Base-by-base conservation (phyloP, 345 rosid species). In the Trapa incisa region DNA sequence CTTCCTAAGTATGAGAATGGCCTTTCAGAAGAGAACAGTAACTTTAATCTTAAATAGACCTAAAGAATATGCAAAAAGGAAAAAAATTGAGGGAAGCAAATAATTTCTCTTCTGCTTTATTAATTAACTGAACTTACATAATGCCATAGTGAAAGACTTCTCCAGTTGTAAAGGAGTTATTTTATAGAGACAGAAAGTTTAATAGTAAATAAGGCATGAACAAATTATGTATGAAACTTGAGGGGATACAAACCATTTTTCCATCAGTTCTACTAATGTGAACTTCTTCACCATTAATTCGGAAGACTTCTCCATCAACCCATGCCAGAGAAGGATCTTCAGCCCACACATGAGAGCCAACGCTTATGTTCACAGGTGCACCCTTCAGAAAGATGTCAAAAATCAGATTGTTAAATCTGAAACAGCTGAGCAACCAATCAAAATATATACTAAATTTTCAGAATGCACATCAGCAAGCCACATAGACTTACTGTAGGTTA, bases 331-430 rank as follows among this genome's bases (percentile, higher is more conserved):
- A 76, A 41, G 96, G 86, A 72, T 91, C 91, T 80, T 91, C 97
- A 70, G 83, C 89, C 99, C 99, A 94, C 47, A 87, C 99, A 80
- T 91, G 96, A 81, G 97, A 91, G 72, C 97, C 99, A 50, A 87
- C 87, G 60, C 89, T 89, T 63, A 94, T 91, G 76, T 94, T 94
- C 76, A 83, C 96, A 2, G 86, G 80, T 14, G 79, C 85, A 67
- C 86, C 93, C 99, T 94, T 81, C 75, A 80, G 71, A 76, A 41
- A 41, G 2, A 39, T 33, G 57, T 66, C 22, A 64, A 41, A 29
- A 16, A 41, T 22, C 39, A 6, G 50, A 6, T n/a, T 15, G 47
- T 45, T 8, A 41, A 64, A 29, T 57, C 36, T 57, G 29, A 57
- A 22, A 57, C 32, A 9, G 61, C 61, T 8, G 2, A 17, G 33